Base-by-base conservation (phyloP, 768 basidiomycete genomes). In the Serendipita vermifera region DNA sequence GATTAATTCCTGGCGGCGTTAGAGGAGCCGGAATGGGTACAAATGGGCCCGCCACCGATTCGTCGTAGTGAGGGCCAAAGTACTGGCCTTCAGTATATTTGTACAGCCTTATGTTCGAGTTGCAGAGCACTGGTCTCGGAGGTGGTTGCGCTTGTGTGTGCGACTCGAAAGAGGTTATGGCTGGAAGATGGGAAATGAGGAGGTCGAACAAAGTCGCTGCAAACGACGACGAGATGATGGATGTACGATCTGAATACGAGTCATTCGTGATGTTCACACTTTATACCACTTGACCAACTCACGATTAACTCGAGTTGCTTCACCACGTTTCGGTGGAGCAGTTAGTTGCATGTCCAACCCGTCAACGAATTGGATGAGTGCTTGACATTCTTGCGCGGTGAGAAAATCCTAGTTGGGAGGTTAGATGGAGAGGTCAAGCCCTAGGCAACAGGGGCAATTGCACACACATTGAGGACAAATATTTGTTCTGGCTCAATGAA, bases 1-100 rank as follows among this genome's bases (percentile, higher is more conserved):
- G 11, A 17, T 38, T n/a, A n/a, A n/a, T n/a, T n/a, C n/a, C 36
- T 38, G 36, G 36, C 17, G 11, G 11, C 11, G 32, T 82, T 84
- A 64, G 75, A 78, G 1, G 75, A 73, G 3, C 81, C 81, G 5
- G 81, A 39, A 32, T 38, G 24, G 38, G 46, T 20, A 36, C 26
- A 17, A 33, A 54, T 5, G 33, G 48, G 36, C 56, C 63, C 13
- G 22, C 15, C 26, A 83, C 78, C 17, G 79, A 78, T 62, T 85
- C 84, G 60, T 87, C 85, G 62, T 86, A 87, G 65, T 87, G 85
- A 13, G 79, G 77, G 20, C 83, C 82, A 66, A 87, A 87, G 67
- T 81, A 76, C 59, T 83, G 81, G 0, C 71, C 71, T 24, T 77
- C 68, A 2, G 73, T 72, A 64, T 85, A 87, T 61, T 80, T 81